phyloP scores from a whole-genome alignment of 495 filamentous ascomycete species.

The Daldinia concentrica region DNA sequence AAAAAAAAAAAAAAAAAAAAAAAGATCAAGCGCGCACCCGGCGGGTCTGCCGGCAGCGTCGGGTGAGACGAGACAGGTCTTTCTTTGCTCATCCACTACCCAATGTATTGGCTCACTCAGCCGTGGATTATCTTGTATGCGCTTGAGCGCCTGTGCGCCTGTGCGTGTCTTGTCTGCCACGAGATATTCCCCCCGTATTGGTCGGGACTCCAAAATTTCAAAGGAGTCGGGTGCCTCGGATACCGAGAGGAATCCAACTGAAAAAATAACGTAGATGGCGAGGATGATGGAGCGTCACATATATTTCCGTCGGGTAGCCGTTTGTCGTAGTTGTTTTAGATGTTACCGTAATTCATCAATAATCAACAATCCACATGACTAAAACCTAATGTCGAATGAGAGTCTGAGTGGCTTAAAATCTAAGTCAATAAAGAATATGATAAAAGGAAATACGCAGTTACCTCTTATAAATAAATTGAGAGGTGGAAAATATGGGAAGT shows the following conservation, averaged over 20 bases:
- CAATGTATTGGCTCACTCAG: constrained; percentile 5
- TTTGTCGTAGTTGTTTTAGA: constrained; percentile 8
- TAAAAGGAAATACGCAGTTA: not conserved
- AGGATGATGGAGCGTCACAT: not conserved
- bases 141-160: not conserved
- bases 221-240: constrained; percentile 20
- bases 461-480: not conserved
- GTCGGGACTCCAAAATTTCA: constrained; percentile 15
- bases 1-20: not conserved
- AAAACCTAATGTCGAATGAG: not conserved
- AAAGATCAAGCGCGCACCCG: constrained; percentile 25
- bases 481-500: not conserved
- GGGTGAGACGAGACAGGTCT: constrained; percentile 43
- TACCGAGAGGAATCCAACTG: constrained; percentile 23
- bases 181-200: constrained; percentile 27
- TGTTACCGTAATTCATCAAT: not conserved
- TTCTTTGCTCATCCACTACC: constrained; percentile 4
- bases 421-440: too few relatives aligned
- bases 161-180: not conserved
- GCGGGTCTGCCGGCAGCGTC: constrained; percentile 29
- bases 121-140: constrained; percentile 24
- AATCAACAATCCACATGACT: constrained; percentile 1
- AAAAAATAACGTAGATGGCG: constrained; percentile 11
- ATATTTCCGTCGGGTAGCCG: constrained; percentile 25
- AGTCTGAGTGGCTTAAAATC: not conserved